Conservation (phyloP, 148 eudicot species). For the Rhododendron griersonianum region DNA sequence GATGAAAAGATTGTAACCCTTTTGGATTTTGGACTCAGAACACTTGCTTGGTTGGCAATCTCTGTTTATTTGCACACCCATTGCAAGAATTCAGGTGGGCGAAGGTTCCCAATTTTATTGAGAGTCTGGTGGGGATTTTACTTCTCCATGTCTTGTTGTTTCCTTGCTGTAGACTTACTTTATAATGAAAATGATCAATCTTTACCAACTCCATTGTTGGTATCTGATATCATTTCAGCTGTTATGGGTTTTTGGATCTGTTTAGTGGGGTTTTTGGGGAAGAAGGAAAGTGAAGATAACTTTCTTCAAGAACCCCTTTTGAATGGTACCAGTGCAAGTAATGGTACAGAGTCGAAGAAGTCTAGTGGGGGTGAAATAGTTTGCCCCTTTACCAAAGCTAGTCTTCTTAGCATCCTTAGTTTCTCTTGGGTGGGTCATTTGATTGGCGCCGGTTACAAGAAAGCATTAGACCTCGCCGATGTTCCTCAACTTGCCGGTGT, state of each 20-base stretch:
- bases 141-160: conserved; percentile 47
- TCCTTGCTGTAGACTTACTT: conserved; percentile 33
- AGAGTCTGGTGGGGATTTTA: conserved; percentile 72
- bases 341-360: conserved; percentile 8
- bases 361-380: conserved; percentile 19
- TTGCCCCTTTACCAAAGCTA: conserved; percentile 35
- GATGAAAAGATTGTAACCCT: conserved; percentile 36
- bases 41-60: conserved; percentile 39
- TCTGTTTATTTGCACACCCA: conserved; percentile 37
- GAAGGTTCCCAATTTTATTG: conserved; percentile 45
- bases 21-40: conserved; percentile 37
- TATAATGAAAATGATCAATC: conserved; percentile 14
- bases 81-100: conserved; percentile 19
- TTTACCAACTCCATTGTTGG: conserved; percentile 27
- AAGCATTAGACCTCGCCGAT: conserved; percentile 50
- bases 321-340: conserved; percentile 28
- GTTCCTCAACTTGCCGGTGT: conserved; percentile 46
- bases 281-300: conserved; percentile 18
- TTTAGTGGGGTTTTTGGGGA: conserved; percentile 33
- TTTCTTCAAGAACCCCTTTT: conserved; percentile 42
- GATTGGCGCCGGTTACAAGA: conserved; percentile 37
- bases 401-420: conserved; percentile 35
- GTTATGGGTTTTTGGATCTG: conserved; percentile 35
- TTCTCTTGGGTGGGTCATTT: conserved; percentile 51
- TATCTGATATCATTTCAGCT: conserved; percentile 36